Percentiles rank a stretch among this genome's conserved stretches.
Conservation (phyloP, 2,329 filamentous ascomycete species). For the Alternaria incomplexa region DNA sequence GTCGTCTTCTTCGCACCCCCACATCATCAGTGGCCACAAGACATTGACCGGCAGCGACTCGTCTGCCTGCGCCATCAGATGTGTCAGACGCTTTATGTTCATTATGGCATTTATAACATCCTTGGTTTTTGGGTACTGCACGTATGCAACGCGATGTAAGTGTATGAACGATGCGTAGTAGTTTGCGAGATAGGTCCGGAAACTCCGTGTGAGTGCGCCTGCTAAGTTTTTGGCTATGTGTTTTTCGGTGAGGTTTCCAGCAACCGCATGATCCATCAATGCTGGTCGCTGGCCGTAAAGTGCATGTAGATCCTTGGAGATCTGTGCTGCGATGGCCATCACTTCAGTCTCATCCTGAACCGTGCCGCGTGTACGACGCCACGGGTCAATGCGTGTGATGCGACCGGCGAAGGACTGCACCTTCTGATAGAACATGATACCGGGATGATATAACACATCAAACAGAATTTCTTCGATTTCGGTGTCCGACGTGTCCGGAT, state of each 20-base stretch:
- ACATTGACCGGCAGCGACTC: slow-evolving; percentile 62
- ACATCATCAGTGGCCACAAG: slow-evolving; percentile 64
- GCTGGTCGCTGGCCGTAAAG: slow-evolving; percentile 60
- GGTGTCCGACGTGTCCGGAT: slow-evolving; percentile 34
- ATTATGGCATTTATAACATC: slow-evolving; percentile 56
- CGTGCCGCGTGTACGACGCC: slow-evolving; percentile 62
- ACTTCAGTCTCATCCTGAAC: slow-evolving; percentile 66
- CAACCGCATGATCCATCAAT: slow-evolving; percentile 63
- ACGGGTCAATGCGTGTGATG: slow-evolving; percentile 63
- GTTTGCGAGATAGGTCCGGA: slow-evolving; percentile 63
- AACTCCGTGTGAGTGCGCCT: slow-evolving; percentile 59
- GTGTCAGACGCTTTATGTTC: slow-evolving; percentile 58
- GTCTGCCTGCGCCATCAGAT: slow-evolving; percentile 54
- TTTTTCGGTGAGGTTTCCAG: slow-evolving; percentile 57
- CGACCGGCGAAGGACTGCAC: slow-evolving; percentile 64
- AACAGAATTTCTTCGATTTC: slow-evolving; percentile 60
- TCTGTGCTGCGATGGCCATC: slow-evolving; percentile 60
- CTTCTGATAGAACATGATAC: slow-evolving; percentile 64
- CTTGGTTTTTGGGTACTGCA: slow-evolving; percentile 59
- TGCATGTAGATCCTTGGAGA: slow-evolving; percentile 58
- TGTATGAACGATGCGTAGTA: slow-evolving; percentile 64
- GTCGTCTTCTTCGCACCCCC: slow-evolving; percentile 62
- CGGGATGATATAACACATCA: slow-evolving; percentile 62
- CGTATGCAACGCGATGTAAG: slow-evolving; percentile 64
- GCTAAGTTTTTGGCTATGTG: slow-evolving; percentile 59